Percentiles rank a stretch among this genome's conserved stretches.
These are phyloP conservation scores for Crotalaria pallida DNA, from an alignment of 306 rosid species.

Conservation along the genomic window DNA sequence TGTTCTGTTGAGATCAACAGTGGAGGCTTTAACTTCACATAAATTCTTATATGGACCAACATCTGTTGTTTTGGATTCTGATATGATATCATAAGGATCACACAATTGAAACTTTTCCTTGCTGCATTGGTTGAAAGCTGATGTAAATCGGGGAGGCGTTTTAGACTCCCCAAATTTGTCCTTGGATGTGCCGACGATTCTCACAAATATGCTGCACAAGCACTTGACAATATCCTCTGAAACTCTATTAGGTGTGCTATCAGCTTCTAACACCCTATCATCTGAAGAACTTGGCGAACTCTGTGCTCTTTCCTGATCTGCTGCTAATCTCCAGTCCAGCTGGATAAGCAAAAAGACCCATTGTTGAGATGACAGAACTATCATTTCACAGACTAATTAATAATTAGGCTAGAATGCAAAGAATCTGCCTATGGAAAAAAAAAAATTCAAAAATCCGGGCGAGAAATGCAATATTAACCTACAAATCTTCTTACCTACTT, in stretches of 20 bases:
- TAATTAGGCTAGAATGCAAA: background rate
- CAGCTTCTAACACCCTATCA: constrained; percentile 42
- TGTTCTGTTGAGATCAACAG: constrained; percentile 59
- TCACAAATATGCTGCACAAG: constrained; percentile 58
- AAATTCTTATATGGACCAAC: constrained; percentile 67
- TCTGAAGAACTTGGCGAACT: constrained; percentile 51
- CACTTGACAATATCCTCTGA: constrained; percentile 82
- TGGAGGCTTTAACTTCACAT: constrained; percentile 50
- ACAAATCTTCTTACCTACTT: too few species aligned
- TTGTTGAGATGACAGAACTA: background rate
- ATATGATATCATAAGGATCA: constrained; percentile 69
- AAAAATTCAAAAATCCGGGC: too few species aligned
- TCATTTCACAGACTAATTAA: background rate
- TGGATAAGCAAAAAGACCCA: constrained; percentile 23
- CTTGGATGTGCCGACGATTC: constrained; percentile 57
- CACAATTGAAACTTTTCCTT: constrained; percentile 39
- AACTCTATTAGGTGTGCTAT: constrained; percentile 62
- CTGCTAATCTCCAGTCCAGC: constrained; percentile 67
- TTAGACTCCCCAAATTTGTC: constrained; percentile 43
- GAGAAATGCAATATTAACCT: too few species aligned
- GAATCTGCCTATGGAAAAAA: background rate
- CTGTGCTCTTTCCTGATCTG: constrained; percentile 57
- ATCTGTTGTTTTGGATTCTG: constrained; percentile 46
- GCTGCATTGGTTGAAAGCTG: constrained; percentile 23
- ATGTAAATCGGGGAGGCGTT: constrained; percentile 18